Evolutionary conservation across 257 asterid species (phyloP).

Genomic region (Fraxinus anomala): DNA sequence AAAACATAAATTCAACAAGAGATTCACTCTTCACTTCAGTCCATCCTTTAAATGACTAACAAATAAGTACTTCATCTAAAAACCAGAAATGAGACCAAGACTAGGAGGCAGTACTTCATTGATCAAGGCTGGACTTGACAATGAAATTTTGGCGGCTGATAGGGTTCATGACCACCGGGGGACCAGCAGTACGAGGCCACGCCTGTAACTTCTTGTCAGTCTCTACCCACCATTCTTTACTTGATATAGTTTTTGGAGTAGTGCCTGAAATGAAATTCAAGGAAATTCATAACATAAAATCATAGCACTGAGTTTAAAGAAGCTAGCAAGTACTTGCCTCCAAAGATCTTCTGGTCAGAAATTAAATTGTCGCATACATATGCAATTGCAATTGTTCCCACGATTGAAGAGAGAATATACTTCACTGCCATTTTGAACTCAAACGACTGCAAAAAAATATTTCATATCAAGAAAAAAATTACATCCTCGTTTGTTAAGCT

Average conservation of each 20-base stretch:
- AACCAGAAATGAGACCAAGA: not conserved
- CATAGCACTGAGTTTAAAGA: not conserved
- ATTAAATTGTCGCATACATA: slow-evolving; percentile 25
- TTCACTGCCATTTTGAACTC: slow-evolving; percentile 28
- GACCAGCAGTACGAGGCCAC: slow-evolving; percentile 9
- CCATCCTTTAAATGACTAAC: not conserved
- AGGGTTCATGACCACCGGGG: no score
- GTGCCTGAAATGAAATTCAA: slow-evolving; percentile 50
- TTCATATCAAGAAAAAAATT: not conserved
- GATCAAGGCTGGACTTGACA: slow-evolving; percentile 29
- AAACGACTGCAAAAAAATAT: slow-evolving; percentile 16
- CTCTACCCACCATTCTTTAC: slow-evolving; percentile 69
- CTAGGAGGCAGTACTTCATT: slow-evolving; percentile 10
- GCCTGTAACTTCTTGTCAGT: slow-evolving; percentile 93
- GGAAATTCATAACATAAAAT: not conserved
- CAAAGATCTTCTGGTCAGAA: slow-evolving; percentile 30
- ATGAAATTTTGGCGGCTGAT: no score
- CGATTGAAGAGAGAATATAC: slow-evolving; percentile 1
- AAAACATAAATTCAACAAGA: slow-evolving; percentile 13
- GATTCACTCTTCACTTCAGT: slow-evolving; percentile 15
- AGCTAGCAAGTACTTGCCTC: slow-evolving; percentile 39
- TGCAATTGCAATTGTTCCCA: slow-evolving; percentile 28
- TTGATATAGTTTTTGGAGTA: slow-evolving; percentile 62
- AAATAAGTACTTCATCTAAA: not conserved
- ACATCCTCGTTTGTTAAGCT: not conserved